These are phyloP conservation scores for Metschnikowia drakensbergensis DNA, from an alignment of 805 yeast genomes.

Conservation along the genomic window DNA sequence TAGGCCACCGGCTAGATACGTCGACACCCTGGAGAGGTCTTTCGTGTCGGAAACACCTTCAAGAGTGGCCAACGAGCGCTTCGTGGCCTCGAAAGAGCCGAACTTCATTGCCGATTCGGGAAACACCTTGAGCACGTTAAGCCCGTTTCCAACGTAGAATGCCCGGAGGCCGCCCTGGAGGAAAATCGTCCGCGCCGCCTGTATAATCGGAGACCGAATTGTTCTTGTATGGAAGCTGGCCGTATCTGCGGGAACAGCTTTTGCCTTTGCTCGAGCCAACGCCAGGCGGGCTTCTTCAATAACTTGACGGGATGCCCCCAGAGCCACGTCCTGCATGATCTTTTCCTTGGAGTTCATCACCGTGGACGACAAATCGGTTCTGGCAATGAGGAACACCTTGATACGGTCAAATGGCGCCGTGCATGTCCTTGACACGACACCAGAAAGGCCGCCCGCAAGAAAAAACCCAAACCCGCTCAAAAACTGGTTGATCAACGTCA, in stretches of 20 bases:
- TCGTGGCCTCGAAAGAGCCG: constrained; percentile 89
- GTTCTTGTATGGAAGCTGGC: constrained; percentile 28
- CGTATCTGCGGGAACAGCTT: constrained; percentile 34
- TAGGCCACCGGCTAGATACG: constrained; percentile 90
- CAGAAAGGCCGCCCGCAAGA: constrained; percentile 91
- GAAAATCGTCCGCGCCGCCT: constrained; percentile 79
- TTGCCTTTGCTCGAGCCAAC: constrained; percentile 27
- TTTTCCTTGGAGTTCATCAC: constrained; percentile 53
- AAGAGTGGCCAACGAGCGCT: constrained; percentile 62
- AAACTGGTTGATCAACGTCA: constrained; percentile 73
- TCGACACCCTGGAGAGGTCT: constrained; percentile 68
- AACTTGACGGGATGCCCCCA: constrained; percentile 33
- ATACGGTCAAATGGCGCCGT: constrained; percentile 97
- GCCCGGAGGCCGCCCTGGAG: constrained; percentile 83
- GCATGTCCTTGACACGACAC: constrained; percentile 91
- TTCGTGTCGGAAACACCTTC: constrained; percentile 74
- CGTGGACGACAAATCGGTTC: constrained; percentile 76
- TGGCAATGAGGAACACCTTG: constrained; percentile 88
- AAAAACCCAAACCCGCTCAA: constrained; percentile 86
- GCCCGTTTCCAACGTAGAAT: constrained; percentile 93
- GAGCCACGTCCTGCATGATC: constrained; percentile 34
- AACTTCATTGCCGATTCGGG: constrained; percentile 98
- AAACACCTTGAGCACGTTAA: constrained; percentile 88
- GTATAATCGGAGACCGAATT: constrained; percentile 68
- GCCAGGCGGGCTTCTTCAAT: constrained; percentile 33